Conservation (phyloP, 73 alveolate genomes). For the Tetrahymena borealis region DNA sequence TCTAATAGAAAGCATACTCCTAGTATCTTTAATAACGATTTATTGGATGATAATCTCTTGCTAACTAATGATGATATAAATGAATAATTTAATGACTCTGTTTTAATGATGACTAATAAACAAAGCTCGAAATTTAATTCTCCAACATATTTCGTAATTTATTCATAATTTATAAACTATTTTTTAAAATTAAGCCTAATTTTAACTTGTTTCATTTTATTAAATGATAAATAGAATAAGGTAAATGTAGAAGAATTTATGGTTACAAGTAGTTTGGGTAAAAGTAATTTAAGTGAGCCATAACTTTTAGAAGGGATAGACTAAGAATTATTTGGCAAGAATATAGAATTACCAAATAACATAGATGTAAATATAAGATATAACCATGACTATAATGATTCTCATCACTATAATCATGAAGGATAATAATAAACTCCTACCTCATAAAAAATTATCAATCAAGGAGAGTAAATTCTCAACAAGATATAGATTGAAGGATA, state of each 20-base stretch:
- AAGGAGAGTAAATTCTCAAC: not conserved
- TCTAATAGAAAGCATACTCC: not conserved
- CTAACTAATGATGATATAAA: not conserved
- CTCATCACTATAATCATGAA: not conserved
- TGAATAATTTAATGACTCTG: not conserved
- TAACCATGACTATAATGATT: not conserved
- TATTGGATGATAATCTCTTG: not conserved
- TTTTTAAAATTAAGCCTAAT: too few species aligned
- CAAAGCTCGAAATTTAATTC: not conserved
- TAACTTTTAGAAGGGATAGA: not conserved
- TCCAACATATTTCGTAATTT: not conserved
- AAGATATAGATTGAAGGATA: not conserved
- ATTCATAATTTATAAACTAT: too few species aligned
- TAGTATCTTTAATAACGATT: not conserved
- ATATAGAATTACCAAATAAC: not conserved
- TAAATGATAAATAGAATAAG: too few species aligned
- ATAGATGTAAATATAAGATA: not conserved
- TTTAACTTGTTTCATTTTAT: too few species aligned
- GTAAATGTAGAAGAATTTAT: not conserved
- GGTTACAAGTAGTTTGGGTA: not conserved
- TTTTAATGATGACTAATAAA: not conserved
- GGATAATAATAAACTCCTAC: too few species aligned
- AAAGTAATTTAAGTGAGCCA: not conserved
- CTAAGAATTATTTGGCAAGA: not conserved
- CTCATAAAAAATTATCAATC: not conserved